A percentile compares a stretch with the other conserved stretches of the same genome.
phyloP scores from a whole-genome alignment of 306 rosid species.

The Cicer arietinum region DNA sequence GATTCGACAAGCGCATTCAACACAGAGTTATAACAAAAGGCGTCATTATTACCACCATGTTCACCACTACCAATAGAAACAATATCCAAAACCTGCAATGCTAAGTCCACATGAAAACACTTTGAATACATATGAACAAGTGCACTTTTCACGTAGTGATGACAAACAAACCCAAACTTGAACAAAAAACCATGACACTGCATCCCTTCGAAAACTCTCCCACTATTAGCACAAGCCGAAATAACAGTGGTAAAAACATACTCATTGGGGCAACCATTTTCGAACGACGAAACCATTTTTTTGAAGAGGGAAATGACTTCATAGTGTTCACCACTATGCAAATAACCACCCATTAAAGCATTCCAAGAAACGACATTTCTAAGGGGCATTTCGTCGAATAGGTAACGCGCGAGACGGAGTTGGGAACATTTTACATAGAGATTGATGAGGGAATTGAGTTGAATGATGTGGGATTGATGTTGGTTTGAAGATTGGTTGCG shows the following conservation, averaged over 20 bases:
- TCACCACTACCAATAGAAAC: background rate
- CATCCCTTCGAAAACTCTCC: constrained; percentile 64
- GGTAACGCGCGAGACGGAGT: constrained; percentile 47
- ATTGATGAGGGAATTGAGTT: constrained; percentile 55
- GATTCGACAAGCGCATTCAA: constrained; percentile 55
- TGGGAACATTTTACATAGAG: constrained; percentile 55
- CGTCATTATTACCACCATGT: constrained; percentile 41
- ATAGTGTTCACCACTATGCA: constrained; percentile 50
- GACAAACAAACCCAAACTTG: constrained; percentile 58
- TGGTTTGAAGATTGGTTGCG: constrained; percentile 37
- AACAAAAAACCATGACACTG: constrained; percentile 66
- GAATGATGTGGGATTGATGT: constrained; percentile 29
- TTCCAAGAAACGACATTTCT: constrained; percentile 69
- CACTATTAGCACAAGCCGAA: constrained; percentile 57
- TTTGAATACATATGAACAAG: constrained; percentile 69
- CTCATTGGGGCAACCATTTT: constrained; percentile 49
- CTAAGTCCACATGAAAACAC: constrained; percentile 51
- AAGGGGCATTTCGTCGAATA: constrained; percentile 58
- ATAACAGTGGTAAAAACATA: constrained; percentile 58
- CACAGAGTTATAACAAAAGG: constrained; percentile 59
- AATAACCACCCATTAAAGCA: constrained; percentile 65
- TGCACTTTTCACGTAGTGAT: constrained; percentile 62
- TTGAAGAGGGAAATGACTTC: constrained; percentile 59
- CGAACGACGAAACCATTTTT: constrained; percentile 43
- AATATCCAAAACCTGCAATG: constrained; percentile 53